Evolutionary conservation across 2,329 filamentous ascomycete species (phyloP).

Genomic region (Beauveria varroae): DNA sequence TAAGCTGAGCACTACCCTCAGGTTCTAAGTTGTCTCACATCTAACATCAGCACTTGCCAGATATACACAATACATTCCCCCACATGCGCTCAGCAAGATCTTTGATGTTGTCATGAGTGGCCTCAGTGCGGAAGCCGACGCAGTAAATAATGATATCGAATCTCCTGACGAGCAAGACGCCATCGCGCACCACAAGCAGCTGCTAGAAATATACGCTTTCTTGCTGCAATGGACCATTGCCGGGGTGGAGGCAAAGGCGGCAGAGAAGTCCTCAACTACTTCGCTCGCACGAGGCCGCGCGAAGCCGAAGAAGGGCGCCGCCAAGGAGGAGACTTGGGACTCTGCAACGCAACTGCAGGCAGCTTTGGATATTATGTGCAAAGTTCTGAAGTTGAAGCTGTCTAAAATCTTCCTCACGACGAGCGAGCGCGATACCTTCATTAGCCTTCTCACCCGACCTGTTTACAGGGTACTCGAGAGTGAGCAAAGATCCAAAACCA

Average conservation of each 20-base stretch:
- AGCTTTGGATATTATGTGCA: slow-evolving; percentile 90
- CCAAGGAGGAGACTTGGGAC: slow-evolving; percentile 82
- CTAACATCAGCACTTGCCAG: slow-evolving; percentile 41
- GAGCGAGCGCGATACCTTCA: slow-evolving; percentile 91
- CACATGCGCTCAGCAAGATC: slow-evolving; percentile 81
- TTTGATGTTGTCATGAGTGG: slow-evolving; percentile 86
- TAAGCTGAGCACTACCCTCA: slow-evolving; percentile 40
- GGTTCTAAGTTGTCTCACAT: slow-evolving; percentile 9
- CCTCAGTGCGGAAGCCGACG: slow-evolving; percentile 76
- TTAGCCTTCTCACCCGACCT: slow-evolving; percentile 82
- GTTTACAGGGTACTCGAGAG: slow-evolving; percentile 93
- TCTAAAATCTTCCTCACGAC: slow-evolving; percentile 92
- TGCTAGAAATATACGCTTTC: slow-evolving; percentile 91
- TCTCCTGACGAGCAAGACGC: slow-evolving; percentile 80
- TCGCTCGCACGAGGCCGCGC: slow-evolving; percentile 65
- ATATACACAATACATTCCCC: slow-evolving; percentile 71
- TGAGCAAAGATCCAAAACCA: slow-evolving; percentile 85
- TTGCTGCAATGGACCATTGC: slow-evolving; percentile 91
- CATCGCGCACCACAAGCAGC: slow-evolving; percentile 77
- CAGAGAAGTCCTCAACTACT: slow-evolving; percentile 70
- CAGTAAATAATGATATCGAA: slow-evolving; percentile 78
- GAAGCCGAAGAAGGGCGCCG: slow-evolving; percentile 68
- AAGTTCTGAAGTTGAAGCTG: slow-evolving; percentile 87
- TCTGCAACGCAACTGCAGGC: slow-evolving; percentile 79
- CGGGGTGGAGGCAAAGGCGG: slow-evolving; percentile 87